Base-by-base conservation (phyloP, 176 grass and related monocot species). In the Chrysopogon serrulatus region DNA sequence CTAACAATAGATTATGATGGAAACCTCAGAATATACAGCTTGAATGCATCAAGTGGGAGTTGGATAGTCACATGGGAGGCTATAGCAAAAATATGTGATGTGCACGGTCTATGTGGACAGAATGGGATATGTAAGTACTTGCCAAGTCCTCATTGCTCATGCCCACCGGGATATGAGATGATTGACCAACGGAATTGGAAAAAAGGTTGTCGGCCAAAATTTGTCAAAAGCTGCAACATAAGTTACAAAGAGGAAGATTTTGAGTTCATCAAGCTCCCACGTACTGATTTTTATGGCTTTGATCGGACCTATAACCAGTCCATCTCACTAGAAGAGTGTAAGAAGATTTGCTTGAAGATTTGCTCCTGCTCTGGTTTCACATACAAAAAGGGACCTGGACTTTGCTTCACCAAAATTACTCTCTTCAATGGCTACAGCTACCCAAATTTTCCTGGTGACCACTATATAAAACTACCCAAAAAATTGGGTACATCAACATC, bases 31-130 rank as follows among this genome's bases (percentile, higher is more conserved):
- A 74, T 74, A 4, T 74, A 74, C 28, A 74, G 71, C 28, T 51
- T 74, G 4, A 74, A 74, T 33, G 43, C 7, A 14, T 74, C 71
- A 35, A 34, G 5, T 2, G 30, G 71, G 18, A 53, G 30, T 1
- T 74, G 71, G 71, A 53, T 7, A 3, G 30, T 53, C 17, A 70
- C 91, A 79, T 94, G 92, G 92, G 42, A 83, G 45, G 83, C 88
- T 36, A 45, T 94, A 26, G 10, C 71, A 53, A 11, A 78, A 70
- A 36, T 59, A 17, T 94, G 88, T 4, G 7, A 89, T n/a, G 65
- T 91, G 26, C 92, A 89, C 9, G 92, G 86, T 33, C 42, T 94
- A 43, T 94, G 92, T 65, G 89, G 92, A 74, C 27, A 74, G 76
- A 86, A 91, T 43, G 89, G 87, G 28, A 79, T 94, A 54, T 91